Percentiles rank a stretch among this genome's conserved stretches.
Evolutionary conservation across 179 eudicot species (phyloP).

Genomic region (Beta macrorhiza): DNA sequence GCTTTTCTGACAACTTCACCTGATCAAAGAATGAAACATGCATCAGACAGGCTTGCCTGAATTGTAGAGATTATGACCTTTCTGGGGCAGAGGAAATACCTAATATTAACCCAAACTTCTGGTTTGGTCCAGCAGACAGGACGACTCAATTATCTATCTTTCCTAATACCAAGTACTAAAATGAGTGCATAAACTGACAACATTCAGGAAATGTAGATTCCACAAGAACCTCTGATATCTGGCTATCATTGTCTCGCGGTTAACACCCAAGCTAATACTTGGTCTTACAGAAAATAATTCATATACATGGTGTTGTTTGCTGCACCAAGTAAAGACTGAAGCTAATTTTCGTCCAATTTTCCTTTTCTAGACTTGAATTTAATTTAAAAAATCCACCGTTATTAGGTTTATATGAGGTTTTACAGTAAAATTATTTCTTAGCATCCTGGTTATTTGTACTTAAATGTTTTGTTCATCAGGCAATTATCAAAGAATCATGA

Average conservation of each 20-base stretch:
- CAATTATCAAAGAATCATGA: not conserved
- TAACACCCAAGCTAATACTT: not conserved
- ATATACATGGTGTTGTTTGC: not conserved
- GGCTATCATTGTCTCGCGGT: not conserved
- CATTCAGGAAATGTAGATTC: not conserved
- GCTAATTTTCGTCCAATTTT: not conserved
- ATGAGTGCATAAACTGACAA: not conserved
- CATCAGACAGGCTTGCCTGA: constrained; percentile 14
- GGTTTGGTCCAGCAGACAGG: not conserved
- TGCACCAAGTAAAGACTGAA: not conserved
- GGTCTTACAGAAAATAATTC: not conserved
- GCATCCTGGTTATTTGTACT: not conserved
- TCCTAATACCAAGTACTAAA: not conserved
- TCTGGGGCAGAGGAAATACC: not conserved
- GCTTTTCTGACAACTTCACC: constrained; percentile 96
- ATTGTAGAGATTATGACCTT: not conserved
- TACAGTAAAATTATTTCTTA: not conserved
- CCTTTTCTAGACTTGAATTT: not conserved
- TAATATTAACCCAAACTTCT: not conserved
- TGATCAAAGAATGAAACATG: constrained; percentile 34
- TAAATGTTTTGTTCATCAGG: not conserved
- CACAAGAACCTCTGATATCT: not conserved
- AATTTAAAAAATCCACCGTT: not conserved
- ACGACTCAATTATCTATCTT: no score
- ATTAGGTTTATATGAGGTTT: not conserved